Evolutionary conservation across 306 rosid genomes (phyloP).

Genomic region (Glycine soja): DNA sequence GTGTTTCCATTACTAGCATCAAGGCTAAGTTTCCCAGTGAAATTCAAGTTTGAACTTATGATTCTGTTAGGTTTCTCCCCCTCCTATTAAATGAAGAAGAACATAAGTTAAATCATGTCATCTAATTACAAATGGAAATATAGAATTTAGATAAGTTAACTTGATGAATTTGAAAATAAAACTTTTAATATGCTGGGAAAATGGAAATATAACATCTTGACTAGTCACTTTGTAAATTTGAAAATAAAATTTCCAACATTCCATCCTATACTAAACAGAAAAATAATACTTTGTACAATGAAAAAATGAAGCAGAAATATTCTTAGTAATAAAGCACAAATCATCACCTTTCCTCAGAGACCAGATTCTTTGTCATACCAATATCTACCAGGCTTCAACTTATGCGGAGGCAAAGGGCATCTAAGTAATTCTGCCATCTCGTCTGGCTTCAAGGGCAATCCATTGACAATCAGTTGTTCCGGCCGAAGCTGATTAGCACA

Average conservation of each 20-base stretch:
- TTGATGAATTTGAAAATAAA: slow-evolving; percentile 21
- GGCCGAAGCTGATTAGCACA: slow-evolving; percentile 98
- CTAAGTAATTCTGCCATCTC: slow-evolving; percentile 95
- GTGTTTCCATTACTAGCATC: slow-evolving; percentile 94
- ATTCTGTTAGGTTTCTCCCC: slow-evolving; percentile 94
- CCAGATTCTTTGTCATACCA: slow-evolving; percentile 99
- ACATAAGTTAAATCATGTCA: slow-evolving; percentile 26
- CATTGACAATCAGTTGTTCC: slow-evolving; percentile 90
- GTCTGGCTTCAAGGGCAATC: slow-evolving; percentile 74
- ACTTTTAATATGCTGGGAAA: slow-evolving; percentile 4
- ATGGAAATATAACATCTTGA: slow-evolving; percentile 14
- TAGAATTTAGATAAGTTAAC: slow-evolving; percentile 7
- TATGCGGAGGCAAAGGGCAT: slow-evolving; percentile 83
- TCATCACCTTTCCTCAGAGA: slow-evolving; percentile 93
- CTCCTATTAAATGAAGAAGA: slow-evolving; percentile 66
- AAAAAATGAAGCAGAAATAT: slow-evolving; percentile 39
- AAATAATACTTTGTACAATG: slow-evolving; percentile 1
- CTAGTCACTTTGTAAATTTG: slow-evolving; percentile 15
- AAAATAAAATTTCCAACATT: neutral
- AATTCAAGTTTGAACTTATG: slow-evolving; percentile 92
- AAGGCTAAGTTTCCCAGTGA: slow-evolving; percentile 78
- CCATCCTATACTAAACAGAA: slow-evolving; percentile 21
- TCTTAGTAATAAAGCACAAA: slow-evolving; percentile 34
- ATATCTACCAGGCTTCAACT: slow-evolving; percentile 95
- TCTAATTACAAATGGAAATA: slow-evolving; percentile 22